Evolutionary conservation across 2,329 filamentous ascomycete species (phyloP).

Genomic region (Chaetoscypha palmicola): DNA sequence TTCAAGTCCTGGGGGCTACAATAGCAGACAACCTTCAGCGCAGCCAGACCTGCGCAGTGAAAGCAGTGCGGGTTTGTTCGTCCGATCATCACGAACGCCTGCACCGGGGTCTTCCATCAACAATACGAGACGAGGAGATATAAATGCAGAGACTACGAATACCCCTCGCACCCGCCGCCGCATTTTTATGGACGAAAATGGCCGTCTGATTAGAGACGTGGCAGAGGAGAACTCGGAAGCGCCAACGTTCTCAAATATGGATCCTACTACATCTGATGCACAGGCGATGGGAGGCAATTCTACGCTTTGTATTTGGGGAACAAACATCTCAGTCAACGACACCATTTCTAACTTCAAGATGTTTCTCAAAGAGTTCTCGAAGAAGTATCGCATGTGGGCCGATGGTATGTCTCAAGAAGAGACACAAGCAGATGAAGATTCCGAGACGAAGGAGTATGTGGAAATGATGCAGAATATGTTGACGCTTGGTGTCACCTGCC

Average conservation of each 20-base stretch:
- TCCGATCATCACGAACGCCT: conserved; percentile 54
- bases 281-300: conserved; percentile 77
- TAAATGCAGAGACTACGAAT: conserved; percentile 68
- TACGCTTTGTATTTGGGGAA: conserved; percentile 88
- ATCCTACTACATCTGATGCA: conserved; percentile 87
- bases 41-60: conserved; percentile 73
- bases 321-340: conserved; percentile 89
- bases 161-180: conserved; percentile 46
- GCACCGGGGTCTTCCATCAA: conserved; percentile 42
- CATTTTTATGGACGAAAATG: conserved; percentile 49
- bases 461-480: conserved; percentile 87
- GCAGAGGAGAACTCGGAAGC: conserved; percentile 48
- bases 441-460: conserved; percentile 75
- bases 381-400: conserved; percentile 87
- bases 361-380: conserved; percentile 85
- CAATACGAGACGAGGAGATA: conserved; percentile 70
- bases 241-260: conserved; percentile 52
- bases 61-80: conserved; percentile 81
- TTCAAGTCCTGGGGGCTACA: conserved; percentile 64
- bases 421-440: conserved; percentile 60
- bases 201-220: conserved; percentile 50
- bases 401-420: conserved; percentile 78
- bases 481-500: conserved; percentile 70
- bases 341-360: conserved; percentile 83
- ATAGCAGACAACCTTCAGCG: conserved; percentile 37